phyloP scores from a whole-genome alignment of 164 flowering plant genomes.

The Chimonanthus salicifolius region DNA sequence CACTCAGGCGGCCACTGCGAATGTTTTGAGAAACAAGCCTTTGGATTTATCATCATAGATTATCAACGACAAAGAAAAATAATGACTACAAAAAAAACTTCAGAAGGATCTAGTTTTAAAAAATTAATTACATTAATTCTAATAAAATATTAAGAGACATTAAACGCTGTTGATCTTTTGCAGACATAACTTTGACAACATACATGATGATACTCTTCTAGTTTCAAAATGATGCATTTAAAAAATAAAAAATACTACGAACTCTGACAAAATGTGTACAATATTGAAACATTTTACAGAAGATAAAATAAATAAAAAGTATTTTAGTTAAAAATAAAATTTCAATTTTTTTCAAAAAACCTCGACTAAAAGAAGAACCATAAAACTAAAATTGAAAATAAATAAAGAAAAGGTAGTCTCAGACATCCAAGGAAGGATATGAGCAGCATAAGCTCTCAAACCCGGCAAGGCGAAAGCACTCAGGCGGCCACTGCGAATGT shows the following conservation, averaged over 20 bases:
- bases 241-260: not conserved
- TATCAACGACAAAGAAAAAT: not conserved
- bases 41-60: constrained; percentile 13
- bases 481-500: constrained; percentile 75
- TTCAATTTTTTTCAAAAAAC: not conserved
- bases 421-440: constrained; percentile 14
- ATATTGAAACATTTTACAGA: not conserved
- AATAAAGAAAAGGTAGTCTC: not conserved
- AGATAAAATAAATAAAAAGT: not conserved
- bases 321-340: not conserved
- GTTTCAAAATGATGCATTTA: not conserved
- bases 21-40: constrained; percentile 61
- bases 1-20: constrained; percentile 68
- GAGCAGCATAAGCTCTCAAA: constrained; percentile 13
- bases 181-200: not conserved
- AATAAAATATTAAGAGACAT: too few relatives aligned
- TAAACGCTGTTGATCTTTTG: not conserved
- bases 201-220: not conserved
- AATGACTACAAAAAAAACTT: not conserved
- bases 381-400: not conserved
- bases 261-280: not conserved
- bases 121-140: too few relatives aligned
- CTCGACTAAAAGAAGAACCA: not conserved
- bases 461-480: constrained; percentile 52
- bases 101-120: not conserved